Evolutionary conservation across 2,329 filamentous ascomycete species (phyloP).

Genomic region (Alternaria rosae): DNA sequence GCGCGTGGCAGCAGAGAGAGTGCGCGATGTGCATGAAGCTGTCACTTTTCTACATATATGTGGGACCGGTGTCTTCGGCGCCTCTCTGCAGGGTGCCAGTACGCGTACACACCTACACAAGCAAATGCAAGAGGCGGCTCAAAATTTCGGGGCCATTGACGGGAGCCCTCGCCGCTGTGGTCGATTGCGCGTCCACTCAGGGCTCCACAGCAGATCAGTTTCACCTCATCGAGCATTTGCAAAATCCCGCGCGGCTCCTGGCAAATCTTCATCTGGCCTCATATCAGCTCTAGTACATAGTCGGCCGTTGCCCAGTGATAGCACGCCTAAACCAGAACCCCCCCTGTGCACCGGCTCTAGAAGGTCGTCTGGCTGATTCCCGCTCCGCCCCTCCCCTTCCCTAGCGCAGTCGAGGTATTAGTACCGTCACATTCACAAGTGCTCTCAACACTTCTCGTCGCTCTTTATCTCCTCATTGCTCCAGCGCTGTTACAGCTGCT

Average conservation of each 20-base stretch:
- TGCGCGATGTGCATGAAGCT: background rate
- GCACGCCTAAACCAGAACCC: slow-evolving; percentile 16
- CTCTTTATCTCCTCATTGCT: slow-evolving; percentile 33
- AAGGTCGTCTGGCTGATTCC: slow-evolving; percentile 29
- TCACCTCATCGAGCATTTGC: slow-evolving; percentile 29
- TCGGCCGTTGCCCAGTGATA: slow-evolving; percentile 25
- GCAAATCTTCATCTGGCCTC: slow-evolving; percentile 25
- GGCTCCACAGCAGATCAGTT: slow-evolving; percentile 42
- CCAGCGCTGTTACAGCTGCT: slow-evolving; percentile 21
- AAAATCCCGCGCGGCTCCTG: slow-evolving; percentile 26
- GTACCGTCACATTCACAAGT: slow-evolving; percentile 33
- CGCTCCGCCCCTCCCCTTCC: slow-evolving; percentile 43
- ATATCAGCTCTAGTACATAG: slow-evolving; percentile 11
- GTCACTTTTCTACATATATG: background rate
- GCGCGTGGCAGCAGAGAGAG: background rate
- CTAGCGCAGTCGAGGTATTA: slow-evolving; percentile 30
- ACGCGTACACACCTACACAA: slow-evolving; percentile 11
- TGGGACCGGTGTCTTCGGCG: slow-evolving; percentile 12
- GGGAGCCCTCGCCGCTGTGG: background rate
- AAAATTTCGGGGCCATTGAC: slow-evolving; percentile 12
- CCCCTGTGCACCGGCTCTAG: slow-evolving; percentile 29
- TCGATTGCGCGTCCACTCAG: slow-evolving; percentile 43
- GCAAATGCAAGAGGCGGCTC: slow-evolving; percentile 7
- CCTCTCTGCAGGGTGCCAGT: slow-evolving; percentile 2
- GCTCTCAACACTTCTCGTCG: slow-evolving; percentile 30